Conservation (phyloP, 495 filamentous ascomycete genomes). For the Venustampulla echinocandica region DNA sequence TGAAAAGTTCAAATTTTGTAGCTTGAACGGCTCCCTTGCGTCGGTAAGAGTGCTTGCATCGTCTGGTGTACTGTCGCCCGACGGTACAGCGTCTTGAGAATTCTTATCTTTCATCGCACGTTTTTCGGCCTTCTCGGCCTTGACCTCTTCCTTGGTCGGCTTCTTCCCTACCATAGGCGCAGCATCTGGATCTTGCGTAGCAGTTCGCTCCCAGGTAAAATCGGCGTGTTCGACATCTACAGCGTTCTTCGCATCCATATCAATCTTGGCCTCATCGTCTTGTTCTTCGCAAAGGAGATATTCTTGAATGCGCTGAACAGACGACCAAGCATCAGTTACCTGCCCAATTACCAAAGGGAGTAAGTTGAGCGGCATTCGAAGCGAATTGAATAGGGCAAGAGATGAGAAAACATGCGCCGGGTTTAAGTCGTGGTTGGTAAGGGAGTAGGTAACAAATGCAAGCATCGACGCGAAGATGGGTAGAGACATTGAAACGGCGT, state of each 20-base stretch:
- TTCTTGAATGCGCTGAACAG: conserved; percentile 73
- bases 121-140: conserved; percentile 24
- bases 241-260: conserved; percentile 55
- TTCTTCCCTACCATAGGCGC: conserved; percentile 31
- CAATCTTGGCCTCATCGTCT: conserved; percentile 58
- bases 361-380: conserved; percentile 82
- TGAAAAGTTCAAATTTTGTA: conserved; percentile 63
- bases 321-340: conserved; percentile 80
- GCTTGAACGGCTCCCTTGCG: conserved; percentile 66
- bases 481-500: conserved; percentile 63
- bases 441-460: conserved; percentile 84
- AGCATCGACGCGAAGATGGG: conserved; percentile 93
- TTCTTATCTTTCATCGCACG: conserved; percentile 27
- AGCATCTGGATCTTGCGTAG: conserved; percentile 49
- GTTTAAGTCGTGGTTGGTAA: conserved; percentile 59
- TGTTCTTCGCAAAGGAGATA: conserved; percentile 81
- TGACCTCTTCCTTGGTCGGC: conserved; percentile 34
- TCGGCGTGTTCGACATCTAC: conserved; percentile 62
- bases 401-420: conserved; percentile 86
- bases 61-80: conserved; percentile 25
- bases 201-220: conserved; percentile 89
- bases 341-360: conserved; percentile 83
- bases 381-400: conserved; percentile 81
- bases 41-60: conserved; percentile 46
- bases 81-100: conserved; percentile 1